phyloP scores from a whole-genome alignment of 2,329 filamentous ascomycete species.

The Diaporthe sp. region DNA sequence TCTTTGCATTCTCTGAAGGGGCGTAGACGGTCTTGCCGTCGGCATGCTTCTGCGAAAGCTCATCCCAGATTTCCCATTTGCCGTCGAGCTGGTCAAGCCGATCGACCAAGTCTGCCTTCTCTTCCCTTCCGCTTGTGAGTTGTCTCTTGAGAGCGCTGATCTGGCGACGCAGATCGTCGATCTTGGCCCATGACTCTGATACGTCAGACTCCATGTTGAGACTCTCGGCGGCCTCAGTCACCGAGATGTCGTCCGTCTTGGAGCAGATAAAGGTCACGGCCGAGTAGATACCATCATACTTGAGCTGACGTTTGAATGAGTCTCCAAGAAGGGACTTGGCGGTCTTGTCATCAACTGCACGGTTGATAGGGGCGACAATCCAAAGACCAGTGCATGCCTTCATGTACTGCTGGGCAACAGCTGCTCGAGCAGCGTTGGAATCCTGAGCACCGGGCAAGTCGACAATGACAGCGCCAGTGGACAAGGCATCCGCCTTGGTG shows the following conservation, averaged over 20 bases:
- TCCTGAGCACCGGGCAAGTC: constrained; percentile 10
- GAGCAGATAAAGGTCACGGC: constrained; percentile 13
- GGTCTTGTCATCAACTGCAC: constrained; percentile 19
- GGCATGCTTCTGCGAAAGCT: background rate
- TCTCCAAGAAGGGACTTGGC: constrained; percentile 6
- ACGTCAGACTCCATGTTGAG: background rate
- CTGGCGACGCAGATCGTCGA: background rate
- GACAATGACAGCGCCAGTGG: constrained; percentile 15
- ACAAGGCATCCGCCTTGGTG: constrained; percentile 4
- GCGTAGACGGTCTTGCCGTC: background rate
- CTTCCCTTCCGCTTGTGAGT: background rate
- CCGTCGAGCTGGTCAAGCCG: background rate
- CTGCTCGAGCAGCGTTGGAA: constrained; percentile 13
- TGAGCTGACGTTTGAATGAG: constrained; percentile 6
- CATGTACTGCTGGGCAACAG: constrained; percentile 14
- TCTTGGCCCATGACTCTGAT: background rate
- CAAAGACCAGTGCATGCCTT: background rate
- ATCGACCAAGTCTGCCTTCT: constrained; percentile 10
- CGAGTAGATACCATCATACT: constrained; percentile 13
- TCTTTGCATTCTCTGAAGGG: background rate
- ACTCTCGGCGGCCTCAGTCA: background rate
- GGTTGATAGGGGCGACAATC: constrained; percentile 11
- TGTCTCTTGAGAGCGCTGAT: background rate
- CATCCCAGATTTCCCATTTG: background rate
- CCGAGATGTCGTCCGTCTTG: constrained; percentile 4